Evolutionary conservation across 2,329 filamentous ascomycete species (phyloP), one percentile per base, ranked within the genome.

Genomic region (Leptographium lundbergii): DNA sequence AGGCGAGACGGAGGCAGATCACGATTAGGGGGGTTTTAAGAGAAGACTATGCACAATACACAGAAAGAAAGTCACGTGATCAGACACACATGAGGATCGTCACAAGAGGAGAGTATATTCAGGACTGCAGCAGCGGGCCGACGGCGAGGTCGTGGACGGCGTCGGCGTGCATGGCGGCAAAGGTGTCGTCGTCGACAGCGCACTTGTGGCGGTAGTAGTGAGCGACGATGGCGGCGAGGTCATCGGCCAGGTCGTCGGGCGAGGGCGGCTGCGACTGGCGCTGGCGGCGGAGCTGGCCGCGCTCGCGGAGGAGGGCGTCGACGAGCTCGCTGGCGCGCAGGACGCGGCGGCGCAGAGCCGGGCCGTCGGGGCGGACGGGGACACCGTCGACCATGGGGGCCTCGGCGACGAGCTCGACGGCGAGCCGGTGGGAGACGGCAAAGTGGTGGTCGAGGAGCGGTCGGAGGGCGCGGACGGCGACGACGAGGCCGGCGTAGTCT

Each of bases 1-100:
- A 0, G 94, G 94, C 0, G 59, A 86, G 42, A 88, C 84, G 0
- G 94, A 96, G 72, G 91, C 96, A 67, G 91, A 96, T 66, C 83
- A 86, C 62, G 82, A 86, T 65, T 81, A 66, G 51, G 11, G 7
- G 29, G 22, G 42, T 22, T 7, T 10, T 13, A 57, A 52, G 51
- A 50, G 29, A 27, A n/a, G 22, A 57, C 9, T 17, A 25, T 27
- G 39, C n/a, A n/a, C n/a, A n/a, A n/a, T n/a, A n/a, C n/a, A n/a
- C n/a, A n/a, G n/a, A n/a, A n/a, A n/a, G n/a, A n/a, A n/a, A 29
- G 27, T 29, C 27, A 29, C 27, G 27, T 29, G 27, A 29, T 29
- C 7, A n/a, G n/a, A n/a, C n/a, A n/a, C n/a, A n/a, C n/a, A n/a
- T n/a, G n/a, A n/a, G n/a, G n/a, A n/a, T n/a, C n/a, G n/a, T n/a